These are phyloP conservation scores for Colletotrichum musicola DNA, from an alignment of 2,329 filamentous ascomycete species.

Conservation along the genomic window DNA sequence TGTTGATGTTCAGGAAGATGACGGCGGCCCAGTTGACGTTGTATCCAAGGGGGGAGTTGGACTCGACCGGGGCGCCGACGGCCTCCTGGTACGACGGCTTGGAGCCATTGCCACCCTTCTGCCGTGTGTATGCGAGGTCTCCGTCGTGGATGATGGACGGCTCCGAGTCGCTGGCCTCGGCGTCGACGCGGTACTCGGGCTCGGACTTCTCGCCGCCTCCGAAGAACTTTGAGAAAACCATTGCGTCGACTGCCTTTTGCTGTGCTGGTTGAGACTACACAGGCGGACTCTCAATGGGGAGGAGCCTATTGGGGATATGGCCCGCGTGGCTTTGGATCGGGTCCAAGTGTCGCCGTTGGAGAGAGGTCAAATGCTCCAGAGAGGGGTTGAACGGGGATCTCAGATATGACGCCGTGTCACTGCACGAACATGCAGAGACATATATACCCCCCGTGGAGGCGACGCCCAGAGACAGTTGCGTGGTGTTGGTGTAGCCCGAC, in stretches of 20 bases:
- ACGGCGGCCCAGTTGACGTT: constrained; percentile 67
- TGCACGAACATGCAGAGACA: background rate
- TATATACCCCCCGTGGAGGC: constrained; percentile 5
- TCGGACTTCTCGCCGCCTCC: constrained; percentile 26
- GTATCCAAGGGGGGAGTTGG: constrained; percentile 69
- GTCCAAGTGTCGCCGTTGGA: background rate
- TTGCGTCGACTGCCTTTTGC: background rate
- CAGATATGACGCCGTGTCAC: background rate
- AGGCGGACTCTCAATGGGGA: background rate
- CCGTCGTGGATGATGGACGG: constrained; percentile 51
- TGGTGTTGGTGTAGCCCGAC: constrained; percentile 1
- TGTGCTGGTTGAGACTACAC: background rate
- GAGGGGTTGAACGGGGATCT: background rate
- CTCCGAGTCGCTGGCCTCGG: constrained; percentile 43
- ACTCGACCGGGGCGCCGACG: constrained; percentile 71
- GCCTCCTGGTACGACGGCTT: constrained; percentile 70
- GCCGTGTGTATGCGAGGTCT: constrained; percentile 56
- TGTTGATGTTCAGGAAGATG: constrained; percentile 71
- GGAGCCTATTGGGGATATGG: background rate
- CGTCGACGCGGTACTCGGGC: constrained; percentile 11
- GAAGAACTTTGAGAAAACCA: constrained; percentile 33
- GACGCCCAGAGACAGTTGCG: no score
- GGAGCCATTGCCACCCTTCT: constrained; percentile 62
- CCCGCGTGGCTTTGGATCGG: no score
- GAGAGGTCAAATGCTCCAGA: background rate